These are phyloP conservation scores for Fomes fomentarius DNA, from an alignment of 1,284 basidiomycete genomes.

Conservation along the genomic window DNA sequence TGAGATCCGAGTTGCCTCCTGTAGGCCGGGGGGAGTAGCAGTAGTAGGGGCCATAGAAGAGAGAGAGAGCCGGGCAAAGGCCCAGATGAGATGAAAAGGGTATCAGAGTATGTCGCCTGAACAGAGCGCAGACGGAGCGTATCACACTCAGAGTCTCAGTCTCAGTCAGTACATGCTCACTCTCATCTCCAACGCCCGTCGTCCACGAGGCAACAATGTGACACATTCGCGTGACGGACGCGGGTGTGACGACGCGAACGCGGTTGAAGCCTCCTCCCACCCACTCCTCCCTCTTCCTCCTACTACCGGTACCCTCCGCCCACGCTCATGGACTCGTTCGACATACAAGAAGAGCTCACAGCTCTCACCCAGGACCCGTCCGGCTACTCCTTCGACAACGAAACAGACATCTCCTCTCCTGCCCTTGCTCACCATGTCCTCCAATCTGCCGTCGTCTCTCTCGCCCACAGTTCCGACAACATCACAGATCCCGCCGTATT, in stretches of 20 bases:
- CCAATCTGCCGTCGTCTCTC: conserved; percentile 75
- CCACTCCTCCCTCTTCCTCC: no score
- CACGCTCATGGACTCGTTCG: conserved; percentile 57
- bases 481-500: conserved; percentile 71
- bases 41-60: conserved; percentile 27
- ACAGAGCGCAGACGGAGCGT: no score
- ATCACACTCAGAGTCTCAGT: no score
- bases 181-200: no score
- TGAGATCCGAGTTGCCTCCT: conserved; percentile 65
- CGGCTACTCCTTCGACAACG: conserved; percentile 63
- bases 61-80: conserved; percentile 5
- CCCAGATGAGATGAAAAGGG: conserved; percentile 14
- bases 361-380: conserved; percentile 58
- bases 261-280: no score
- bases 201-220: no score
- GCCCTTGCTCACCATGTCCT: conserved; percentile 46
- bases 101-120: no score
- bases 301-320: no score
- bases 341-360: conserved; percentile 77
- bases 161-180: no score
- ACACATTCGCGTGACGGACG: no score
- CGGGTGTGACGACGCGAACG: no score
- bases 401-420: conserved; percentile 59
- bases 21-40: conserved; percentile 54
- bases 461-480: conserved; percentile 72